Percentiles rank a stretch among this genome's conserved stretches.
Conservation (phyloP, 768 basidiomycete species). For the Ramaria rubella region DNA sequence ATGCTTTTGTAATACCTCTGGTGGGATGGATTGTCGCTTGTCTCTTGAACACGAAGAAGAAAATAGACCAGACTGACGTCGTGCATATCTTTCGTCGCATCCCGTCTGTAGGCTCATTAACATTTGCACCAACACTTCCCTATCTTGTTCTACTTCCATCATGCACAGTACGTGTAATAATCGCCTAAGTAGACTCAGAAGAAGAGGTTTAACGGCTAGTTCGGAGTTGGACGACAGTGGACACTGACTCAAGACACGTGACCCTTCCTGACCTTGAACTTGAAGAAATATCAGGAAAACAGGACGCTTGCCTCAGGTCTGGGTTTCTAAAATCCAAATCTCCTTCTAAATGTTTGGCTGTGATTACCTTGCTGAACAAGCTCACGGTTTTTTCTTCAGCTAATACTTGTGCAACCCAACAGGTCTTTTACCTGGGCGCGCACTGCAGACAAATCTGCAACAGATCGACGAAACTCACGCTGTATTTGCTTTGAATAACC, state of each 20-base stretch:
- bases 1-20: conserved; percentile 3
- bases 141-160: background rate
- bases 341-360: conserved; percentile 6
- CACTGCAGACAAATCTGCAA: conserved; percentile 70
- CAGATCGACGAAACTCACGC: conserved; percentile 83
- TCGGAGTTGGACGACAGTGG: no score
- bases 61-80: conserved; percentile 5
- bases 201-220: background rate
- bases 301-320: no score
- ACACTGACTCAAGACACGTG: no score
- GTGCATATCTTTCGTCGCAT: conserved; percentile 3
- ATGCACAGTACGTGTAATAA: background rate
- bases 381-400: background rate
- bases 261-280: no score
- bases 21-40: background rate
- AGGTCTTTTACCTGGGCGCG: conserved; percentile 44
- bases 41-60: background rate
- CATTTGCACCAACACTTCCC: background rate
- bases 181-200: no score
- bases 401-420: background rate
- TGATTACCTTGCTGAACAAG: background rate
- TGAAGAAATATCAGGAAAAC: no score
- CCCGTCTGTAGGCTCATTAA: background rate
- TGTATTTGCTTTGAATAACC: conserved; percentile 64
- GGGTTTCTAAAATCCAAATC: background rate